A percentile compares a stretch with the other conserved stretches of the same genome.
phyloP scores from a whole-genome alignment of 768 basidiomycete genomes.

The Phaeolepiota aurea region DNA sequence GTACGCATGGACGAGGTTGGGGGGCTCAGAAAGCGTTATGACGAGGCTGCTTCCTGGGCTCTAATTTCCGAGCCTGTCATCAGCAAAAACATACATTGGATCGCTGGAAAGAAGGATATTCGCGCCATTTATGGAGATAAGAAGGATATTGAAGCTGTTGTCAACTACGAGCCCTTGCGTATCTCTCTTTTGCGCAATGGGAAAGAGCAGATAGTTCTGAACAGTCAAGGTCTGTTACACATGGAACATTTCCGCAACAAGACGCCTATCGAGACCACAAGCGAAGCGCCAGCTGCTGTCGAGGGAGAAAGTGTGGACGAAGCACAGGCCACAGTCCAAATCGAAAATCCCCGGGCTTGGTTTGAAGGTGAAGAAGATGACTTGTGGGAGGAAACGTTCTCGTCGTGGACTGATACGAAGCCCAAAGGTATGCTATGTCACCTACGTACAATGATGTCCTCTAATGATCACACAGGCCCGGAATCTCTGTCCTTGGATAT shows the following conservation, averaged over 20 bases:
- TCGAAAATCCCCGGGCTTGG: constrained; percentile 54
- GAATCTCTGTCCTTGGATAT: constrained; percentile 92
- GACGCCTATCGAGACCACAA: constrained; percentile 30
- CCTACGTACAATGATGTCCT: background rate
- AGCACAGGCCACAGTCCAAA: constrained; percentile 45
- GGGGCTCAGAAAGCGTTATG: constrained; percentile 76
- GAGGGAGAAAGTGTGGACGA: constrained; percentile 37
- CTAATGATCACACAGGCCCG: constrained; percentile 58
- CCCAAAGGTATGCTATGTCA: constrained; percentile 70
- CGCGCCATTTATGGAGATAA: constrained; percentile 59
- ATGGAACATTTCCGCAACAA: constrained; percentile 96
- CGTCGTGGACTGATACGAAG: constrained; percentile 85
- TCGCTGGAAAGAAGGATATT: constrained; percentile 52
- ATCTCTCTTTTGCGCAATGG: constrained; percentile 67
- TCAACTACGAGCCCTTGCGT: constrained; percentile 70
- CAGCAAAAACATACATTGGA: constrained; percentile 56
- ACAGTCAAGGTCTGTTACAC: constrained; percentile 83
- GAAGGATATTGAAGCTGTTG: constrained; percentile 55
- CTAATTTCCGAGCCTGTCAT: constrained; percentile 64
- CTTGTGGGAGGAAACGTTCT: constrained; percentile 87
- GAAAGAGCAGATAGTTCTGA: constrained; percentile 80
- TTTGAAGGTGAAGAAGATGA: constrained; percentile 89
- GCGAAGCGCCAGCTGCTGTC: constrained; percentile 30
- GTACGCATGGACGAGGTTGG: constrained; percentile 87
- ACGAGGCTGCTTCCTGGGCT: constrained; percentile 90